Base-by-base conservation (phyloP, 2,329 filamentous ascomycete genomes). In the Alternaria conjuncta region DNA sequence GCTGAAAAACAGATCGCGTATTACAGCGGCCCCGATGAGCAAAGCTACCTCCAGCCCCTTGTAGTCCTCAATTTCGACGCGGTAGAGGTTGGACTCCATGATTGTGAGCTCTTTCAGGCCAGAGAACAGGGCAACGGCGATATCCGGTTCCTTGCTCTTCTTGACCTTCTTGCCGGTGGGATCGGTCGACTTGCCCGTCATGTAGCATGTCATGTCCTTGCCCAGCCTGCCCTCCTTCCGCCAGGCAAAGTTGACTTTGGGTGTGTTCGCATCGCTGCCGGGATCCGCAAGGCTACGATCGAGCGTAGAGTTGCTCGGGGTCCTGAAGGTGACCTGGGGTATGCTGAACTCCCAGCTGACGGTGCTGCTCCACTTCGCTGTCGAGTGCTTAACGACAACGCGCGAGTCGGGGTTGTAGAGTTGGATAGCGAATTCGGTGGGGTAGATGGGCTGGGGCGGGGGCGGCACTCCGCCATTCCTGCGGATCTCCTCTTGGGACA, bases 381-480 rank as follows among this genome's bases (percentile, higher is more conserved):
- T 86, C 70, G 91, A 88, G 73, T 90, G 87, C 71, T 87, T 89
- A 36, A 98, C 87, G 1, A 84, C 73, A 20, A 98, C 84, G 71
- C 91, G 87, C 79, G 96, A 93, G 78, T 98, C 95, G 0, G 96
- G 96, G 77, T 97, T 96, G 84, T 97, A 98, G 4, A 99, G 89
- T 72, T 95, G 91, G 43, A 98, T 86, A n/a, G 86, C 86, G 78
- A 98, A 97, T 57, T 88, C 85, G 60, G 90, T 89, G 0, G 95
- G 94, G 26, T 93, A 87, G 32, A 92, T 85, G 10, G 94, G 91
- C 63, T 91, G 86, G 1, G 91, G 90, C 15, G 86, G 87, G 21
- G 87, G 89, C 4, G 86, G 83, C 1, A 88, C 82, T 15, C 90
- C 91, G 64, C 89, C 90, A 74, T 91, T 87, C 64, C 81, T 86